phyloP scores from a whole-genome alignment of 208 protist genomes.

The Trypanosoma cruzi region DNA sequence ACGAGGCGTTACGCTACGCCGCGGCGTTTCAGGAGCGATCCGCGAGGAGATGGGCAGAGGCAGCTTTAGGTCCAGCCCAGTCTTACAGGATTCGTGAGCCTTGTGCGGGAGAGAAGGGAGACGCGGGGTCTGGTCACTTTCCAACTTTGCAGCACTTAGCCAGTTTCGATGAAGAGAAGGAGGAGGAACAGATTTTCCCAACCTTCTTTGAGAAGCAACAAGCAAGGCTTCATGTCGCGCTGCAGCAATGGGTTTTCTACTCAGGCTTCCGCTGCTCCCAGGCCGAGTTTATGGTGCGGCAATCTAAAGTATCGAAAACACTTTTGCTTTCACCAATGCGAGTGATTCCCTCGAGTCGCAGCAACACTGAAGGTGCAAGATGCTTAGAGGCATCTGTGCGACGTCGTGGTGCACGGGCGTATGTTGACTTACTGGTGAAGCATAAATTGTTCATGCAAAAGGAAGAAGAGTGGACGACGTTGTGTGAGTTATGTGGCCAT shows the following conservation, averaged over 20 bases:
- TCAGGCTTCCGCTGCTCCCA: slow-evolving; percentile 14
- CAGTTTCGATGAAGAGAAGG: not conserved
- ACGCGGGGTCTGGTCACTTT: not conserved
- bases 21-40: slow-evolving; percentile 19
- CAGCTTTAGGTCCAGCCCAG: not conserved
- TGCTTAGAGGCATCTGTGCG: slow-evolving; percentile 26
- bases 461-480: slow-evolving; percentile 30
- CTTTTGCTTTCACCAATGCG: slow-evolving; percentile 21
- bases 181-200: slow-evolving; percentile 5
- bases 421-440: slow-evolving; percentile 43
- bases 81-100: not conserved
- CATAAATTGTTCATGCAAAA: slow-evolving; percentile 10
- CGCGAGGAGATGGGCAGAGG: slow-evolving; percentile 8
- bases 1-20: slow-evolving; percentile 17
- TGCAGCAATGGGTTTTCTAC: slow-evolving; percentile 34
- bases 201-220: slow-evolving; percentile 26
- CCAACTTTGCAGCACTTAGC: slow-evolving; percentile 23
- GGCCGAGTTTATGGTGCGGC: slow-evolving; percentile 19
- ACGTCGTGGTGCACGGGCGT: slow-evolving; percentile 40
- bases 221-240: slow-evolving; percentile 23
- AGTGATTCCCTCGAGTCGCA: slow-evolving; percentile 12
- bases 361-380: slow-evolving; percentile 4
- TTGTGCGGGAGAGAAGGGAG: not conserved
- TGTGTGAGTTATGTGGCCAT: slow-evolving; percentile 22
- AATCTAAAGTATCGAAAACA: slow-evolving; percentile 15